Base-by-base conservation (phyloP, 148 eudicot genomes). In the Rhododendron ovatum region DNA sequence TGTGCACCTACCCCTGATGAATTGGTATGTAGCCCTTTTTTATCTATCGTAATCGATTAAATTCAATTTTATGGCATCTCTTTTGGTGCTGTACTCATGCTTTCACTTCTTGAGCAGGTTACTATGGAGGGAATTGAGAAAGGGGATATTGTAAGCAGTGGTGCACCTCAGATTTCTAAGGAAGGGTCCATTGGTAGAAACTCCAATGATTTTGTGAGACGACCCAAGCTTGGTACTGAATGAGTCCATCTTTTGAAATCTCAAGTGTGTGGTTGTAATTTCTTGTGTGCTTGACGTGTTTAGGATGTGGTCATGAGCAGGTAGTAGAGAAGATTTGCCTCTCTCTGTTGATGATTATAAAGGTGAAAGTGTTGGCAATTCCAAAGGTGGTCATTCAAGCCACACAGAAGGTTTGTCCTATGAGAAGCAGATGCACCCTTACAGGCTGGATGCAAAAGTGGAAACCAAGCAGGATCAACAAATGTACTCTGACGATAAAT, bases 121-220 rank as follows among this genome's bases (percentile, higher is more conserved):
- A 90, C 95, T 53, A 86, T 98, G 87, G 90, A 94, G 88, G 98
- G 96, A 48, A 98, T 98, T 92, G 98, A 94, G 88, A 93, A 94
- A 87, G 99, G 98, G 79, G 99, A 98, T 47, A 88, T 98, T 74
- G 74, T 91, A 7, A 93, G 98, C 83, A 95, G 98, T 88, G 98
- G 96, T 81, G 98, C 95, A 35, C 92, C 98, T 43, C 99, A 93
- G 86, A 82, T 88, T 77, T 87, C 94, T 11, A 98, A 95, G 93
- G 99, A 95, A 63, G 98, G 93, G 82, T 89, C 96, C 85, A 78
- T 87, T 79, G 98, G 95, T 61, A 89, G 93, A 85, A 90, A 92
- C 43, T 78, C 96, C 33, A 88, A 61, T 82, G 99, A 98, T 88
- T 89, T 73, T 89, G 88, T 95, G 22, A 93, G 98, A 85, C 93